Evolutionary conservation across 345 rosid genomes (phyloP).

Genomic region (Hibiscus mutabilis): DNA sequence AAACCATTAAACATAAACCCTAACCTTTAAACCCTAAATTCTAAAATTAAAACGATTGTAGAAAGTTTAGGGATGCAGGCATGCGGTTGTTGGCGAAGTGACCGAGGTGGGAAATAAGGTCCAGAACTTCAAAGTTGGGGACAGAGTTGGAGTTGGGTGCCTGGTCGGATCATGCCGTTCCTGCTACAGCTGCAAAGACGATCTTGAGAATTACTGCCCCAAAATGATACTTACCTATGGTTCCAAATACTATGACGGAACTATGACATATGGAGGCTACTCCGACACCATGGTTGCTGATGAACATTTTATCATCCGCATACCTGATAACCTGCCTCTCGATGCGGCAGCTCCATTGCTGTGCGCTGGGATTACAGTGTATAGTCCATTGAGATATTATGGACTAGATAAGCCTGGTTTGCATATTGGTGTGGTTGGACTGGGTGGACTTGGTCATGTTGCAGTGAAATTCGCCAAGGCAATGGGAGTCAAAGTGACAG

Average conservation of each 20-base stretch:
- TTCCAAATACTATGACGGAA: slow-evolving; percentile 28
- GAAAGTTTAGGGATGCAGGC: neutral
- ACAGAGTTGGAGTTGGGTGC: slow-evolving; percentile 50
- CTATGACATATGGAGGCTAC: slow-evolving; percentile 48
- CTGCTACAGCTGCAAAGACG: slow-evolving; percentile 35
- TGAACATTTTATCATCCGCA: slow-evolving; percentile 40
- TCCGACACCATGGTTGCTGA: slow-evolving; percentile 47
- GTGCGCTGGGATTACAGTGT: slow-evolving; percentile 68
- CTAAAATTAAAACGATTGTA: too few relatives aligned
- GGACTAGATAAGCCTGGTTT: slow-evolving; percentile 28
- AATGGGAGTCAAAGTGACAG: slow-evolving; percentile 35
- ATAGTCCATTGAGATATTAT: slow-evolving; percentile 56
- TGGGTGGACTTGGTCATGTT: slow-evolving; percentile 48
- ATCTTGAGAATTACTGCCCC: slow-evolving; percentile 52
- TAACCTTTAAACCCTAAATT: too few relatives aligned
- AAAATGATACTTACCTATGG: slow-evolving; percentile 27
- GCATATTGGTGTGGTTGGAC: slow-evolving; percentile 38
- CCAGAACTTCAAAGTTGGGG: slow-evolving; percentile 45
- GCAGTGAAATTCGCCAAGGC: slow-evolving; percentile 51
- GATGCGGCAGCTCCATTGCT: slow-evolving; percentile 55
- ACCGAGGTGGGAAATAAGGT: slow-evolving; percentile 49
- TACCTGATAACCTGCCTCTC: slow-evolving; percentile 47
- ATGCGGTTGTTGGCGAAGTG: slow-evolving; percentile 50
- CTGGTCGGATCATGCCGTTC: slow-evolving; percentile 42
- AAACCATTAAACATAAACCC: too few relatives aligned